These are phyloP conservation scores for Lentinula guzmanii DNA, from an alignment of 768 basidiomycete species.

Conservation along the genomic window DNA sequence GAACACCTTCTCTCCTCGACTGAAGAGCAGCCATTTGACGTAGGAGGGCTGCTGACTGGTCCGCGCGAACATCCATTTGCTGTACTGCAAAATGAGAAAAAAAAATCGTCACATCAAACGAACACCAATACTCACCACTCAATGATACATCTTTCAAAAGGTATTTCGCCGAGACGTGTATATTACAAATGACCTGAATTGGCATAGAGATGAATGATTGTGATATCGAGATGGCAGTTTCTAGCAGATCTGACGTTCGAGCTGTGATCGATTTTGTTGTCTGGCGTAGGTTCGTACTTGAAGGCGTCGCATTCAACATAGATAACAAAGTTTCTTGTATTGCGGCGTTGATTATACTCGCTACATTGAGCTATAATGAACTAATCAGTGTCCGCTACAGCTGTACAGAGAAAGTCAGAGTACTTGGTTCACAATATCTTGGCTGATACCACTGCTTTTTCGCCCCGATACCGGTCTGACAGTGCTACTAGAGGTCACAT, in stretches of 20 bases:
- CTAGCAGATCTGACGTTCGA: not conserved
- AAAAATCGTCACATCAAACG: not conserved
- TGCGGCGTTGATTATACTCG: constrained; percentile 26
- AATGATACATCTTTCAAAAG: constrained; percentile 38
- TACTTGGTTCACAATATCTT: constrained; percentile 37
- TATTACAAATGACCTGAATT: constrained; percentile 10
- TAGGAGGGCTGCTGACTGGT: constrained; percentile 40
- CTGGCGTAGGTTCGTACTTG: not conserved
- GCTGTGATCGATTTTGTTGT: not conserved
- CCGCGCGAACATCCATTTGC: constrained; percentile 53
- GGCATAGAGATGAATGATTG: constrained; percentile 9
- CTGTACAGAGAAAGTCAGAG: not conserved
- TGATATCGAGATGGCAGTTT: not conserved
- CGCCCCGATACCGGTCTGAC: constrained; percentile 17
- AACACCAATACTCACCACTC: constrained; percentile 22
- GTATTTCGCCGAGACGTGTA: constrained; percentile 11
- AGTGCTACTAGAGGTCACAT: constrained; percentile 24
- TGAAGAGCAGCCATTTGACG: constrained; percentile 26
- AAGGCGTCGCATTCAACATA: not conserved
- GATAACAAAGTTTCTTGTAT: constrained; percentile 12
- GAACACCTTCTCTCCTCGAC: constrained; percentile 27
- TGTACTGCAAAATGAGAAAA: constrained; percentile 33
- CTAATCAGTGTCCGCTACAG: not conserved
- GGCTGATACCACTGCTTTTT: constrained; percentile 24
- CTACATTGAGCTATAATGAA: constrained; percentile 36